These are phyloP conservation scores for Entonaema liquescens DNA, from an alignment of 495 filamentous ascomycete genomes.

Conservation along the genomic window DNA sequence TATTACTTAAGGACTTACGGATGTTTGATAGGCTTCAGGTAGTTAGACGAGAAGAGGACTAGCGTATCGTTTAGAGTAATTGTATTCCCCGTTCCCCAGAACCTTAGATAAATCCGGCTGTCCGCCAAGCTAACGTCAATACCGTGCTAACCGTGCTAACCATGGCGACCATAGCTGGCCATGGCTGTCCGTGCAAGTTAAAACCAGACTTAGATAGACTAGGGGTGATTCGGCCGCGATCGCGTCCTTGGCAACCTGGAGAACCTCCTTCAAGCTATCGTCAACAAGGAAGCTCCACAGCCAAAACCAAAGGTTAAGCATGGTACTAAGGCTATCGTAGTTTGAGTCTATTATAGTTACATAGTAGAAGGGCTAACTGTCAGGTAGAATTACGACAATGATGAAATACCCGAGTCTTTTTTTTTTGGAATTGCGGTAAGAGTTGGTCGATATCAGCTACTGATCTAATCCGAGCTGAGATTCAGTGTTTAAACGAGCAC, in stretches of 20 bases:
- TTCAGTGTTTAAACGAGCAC: background rate
- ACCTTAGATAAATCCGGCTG: background rate
- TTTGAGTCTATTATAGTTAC: no score
- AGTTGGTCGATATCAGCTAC: no score
- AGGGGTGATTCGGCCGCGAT: background rate
- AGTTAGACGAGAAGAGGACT: background rate
- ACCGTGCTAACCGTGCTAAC: background rate
- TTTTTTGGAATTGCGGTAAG: background rate
- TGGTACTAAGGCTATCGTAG: background rate
- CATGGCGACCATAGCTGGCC: no score
- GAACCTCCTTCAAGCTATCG: background rate
- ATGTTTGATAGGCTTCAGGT: background rate
- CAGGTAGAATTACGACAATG: background rate
- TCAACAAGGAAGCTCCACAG: background rate
- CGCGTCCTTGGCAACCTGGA: background rate
- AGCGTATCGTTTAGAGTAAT: background rate
- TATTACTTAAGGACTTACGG: background rate
- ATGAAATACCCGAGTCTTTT: background rate
- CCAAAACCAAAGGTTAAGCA: background rate
- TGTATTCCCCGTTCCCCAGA: background rate
- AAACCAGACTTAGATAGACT: background rate
- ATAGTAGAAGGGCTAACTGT: no score
- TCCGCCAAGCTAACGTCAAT: background rate
- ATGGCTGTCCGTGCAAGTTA: background rate
- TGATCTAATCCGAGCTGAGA: background rate